Evolutionary conservation across 2,329 filamentous ascomycete species (phyloP).

Genomic region (Coniochaeta pulveracea): DNA sequence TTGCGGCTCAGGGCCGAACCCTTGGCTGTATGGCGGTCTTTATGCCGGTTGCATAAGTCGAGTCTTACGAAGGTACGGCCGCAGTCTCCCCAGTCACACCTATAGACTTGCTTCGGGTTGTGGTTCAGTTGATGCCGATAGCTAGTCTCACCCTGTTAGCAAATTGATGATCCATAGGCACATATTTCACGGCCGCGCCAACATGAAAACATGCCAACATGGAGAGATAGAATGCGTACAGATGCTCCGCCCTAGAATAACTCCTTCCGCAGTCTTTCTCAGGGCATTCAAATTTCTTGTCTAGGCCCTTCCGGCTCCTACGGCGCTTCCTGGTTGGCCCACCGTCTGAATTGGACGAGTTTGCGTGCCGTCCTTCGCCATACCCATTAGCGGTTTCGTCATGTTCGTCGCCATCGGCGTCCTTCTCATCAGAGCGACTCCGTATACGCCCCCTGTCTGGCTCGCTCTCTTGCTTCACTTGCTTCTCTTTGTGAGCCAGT

Average conservation of each 20-base stretch:
- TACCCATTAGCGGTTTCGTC: constrained; percentile 26
- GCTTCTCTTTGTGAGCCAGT: too few species aligned
- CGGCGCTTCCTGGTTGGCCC: constrained; percentile 49
- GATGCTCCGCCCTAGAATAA: constrained; percentile 90
- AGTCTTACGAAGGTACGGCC: constrained; percentile 84
- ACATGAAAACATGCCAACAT: neutral
- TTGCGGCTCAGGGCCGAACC: constrained; percentile 67
- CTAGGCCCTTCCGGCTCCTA: constrained; percentile 64
- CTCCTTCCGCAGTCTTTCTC: constrained; percentile 86
- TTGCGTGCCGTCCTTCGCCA: constrained; percentile 28
- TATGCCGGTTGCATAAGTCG: constrained; percentile 79
- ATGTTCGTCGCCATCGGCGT: constrained; percentile 24
- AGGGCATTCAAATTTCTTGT: constrained; percentile 76
- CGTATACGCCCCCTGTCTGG: constrained; percentile 26
- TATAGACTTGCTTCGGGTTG: constrained; percentile 88
- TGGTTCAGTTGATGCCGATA: constrained; percentile 94
- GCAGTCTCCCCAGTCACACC: constrained; percentile 87
- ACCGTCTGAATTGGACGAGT: constrained; percentile 42
- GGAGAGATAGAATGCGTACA: constrained; percentile 43
- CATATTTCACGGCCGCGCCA: too few species aligned
- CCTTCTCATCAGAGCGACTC: constrained; percentile 30
- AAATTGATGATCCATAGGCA: too few species aligned
- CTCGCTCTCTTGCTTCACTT: constrained; percentile 27
- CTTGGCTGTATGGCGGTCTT: constrained; percentile 69
- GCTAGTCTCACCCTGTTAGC: constrained; percentile 22